Conservation (phyloP, 345 rosid species). For the Citrus glauca region DNA sequence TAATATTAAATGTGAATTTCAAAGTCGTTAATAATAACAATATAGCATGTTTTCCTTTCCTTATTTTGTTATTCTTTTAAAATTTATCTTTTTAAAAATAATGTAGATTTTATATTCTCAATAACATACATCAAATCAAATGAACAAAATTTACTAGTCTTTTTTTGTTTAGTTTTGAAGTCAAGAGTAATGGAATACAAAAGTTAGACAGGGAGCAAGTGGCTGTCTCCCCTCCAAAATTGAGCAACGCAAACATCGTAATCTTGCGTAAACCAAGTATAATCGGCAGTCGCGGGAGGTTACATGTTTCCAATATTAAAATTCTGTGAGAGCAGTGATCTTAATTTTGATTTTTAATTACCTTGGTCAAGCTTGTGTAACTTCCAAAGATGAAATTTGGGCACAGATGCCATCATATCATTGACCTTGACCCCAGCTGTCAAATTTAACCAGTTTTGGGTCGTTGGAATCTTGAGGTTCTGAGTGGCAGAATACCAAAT, state of each 20-base stretch:
- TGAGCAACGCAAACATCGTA: neutral
- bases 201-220: too few species aligned
- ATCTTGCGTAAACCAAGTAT: neutral
- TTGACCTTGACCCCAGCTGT: slow-evolving; percentile 17
- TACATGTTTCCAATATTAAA: neutral
- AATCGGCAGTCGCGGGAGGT: neutral
- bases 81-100: too few species aligned
- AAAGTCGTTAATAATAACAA: neutral
- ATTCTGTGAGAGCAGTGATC: neutral
- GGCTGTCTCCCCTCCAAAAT: neutral
- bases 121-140: too few species aligned
- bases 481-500: too few species aligned
- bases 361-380: neutral
- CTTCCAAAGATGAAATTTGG: neutral
- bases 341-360: neutral
- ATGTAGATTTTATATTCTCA: too few species aligned
- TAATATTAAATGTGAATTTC: neutral
- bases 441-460: too few species aligned
- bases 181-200: too few species aligned
- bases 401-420: neutral
- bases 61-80: too few species aligned
- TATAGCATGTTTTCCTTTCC: neutral
- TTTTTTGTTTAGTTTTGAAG: too few species aligned
- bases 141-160: too few species aligned
- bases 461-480: too few species aligned